Evolutionary conservation across 306 rosid species (phyloP), one percentile per base, ranked within the genome.

Genomic region (Glycine soja): DNA sequence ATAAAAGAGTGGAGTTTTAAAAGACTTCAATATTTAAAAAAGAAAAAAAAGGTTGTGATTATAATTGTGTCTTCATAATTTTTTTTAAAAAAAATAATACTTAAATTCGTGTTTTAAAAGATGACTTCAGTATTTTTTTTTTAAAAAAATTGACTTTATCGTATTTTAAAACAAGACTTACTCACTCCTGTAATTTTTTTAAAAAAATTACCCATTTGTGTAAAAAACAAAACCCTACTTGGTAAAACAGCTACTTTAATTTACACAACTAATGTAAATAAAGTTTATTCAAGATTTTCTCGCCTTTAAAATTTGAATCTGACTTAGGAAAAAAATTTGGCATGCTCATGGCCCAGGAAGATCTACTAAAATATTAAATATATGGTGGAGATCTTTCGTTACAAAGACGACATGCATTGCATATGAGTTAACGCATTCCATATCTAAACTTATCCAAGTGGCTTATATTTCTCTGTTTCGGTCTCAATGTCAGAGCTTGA

Each of bases 331-430:
- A 30, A 14, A 14, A 7, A 19, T 0, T 40, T 24, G 58, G 48
- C 43, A 38, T 38, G 43, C 6, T 42, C 19, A 45, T 12, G 47
- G 36, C 15, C 16, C 68, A 12, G 66, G 43, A 68, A 54, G 68
- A 78, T 64, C 72, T 68, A 58, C 70, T 70, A 46, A 57, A 79
- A 56, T 24, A 38, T 56, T 59, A 57, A 79, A 56, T 24, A 38
- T 56, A 75, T 14, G 65, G 3, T 40, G 15, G 59, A 14, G 59
- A 43, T 57, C 70, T 43, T 19, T 43, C 56, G 59, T 62, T 54
- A 43, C n/a, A 9, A 24, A 53, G 51, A 81, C 38, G 61, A 32
- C 34, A 53, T 18, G 74, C 18, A 73, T 19, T 74, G 51, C 24
- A 46, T 3, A 36, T 54, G 63, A 30, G 62, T 65, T 42, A 61